phyloP scores from a whole-genome alignment of 331 rosid genomes.

The Acacia pycnantha region DNA sequence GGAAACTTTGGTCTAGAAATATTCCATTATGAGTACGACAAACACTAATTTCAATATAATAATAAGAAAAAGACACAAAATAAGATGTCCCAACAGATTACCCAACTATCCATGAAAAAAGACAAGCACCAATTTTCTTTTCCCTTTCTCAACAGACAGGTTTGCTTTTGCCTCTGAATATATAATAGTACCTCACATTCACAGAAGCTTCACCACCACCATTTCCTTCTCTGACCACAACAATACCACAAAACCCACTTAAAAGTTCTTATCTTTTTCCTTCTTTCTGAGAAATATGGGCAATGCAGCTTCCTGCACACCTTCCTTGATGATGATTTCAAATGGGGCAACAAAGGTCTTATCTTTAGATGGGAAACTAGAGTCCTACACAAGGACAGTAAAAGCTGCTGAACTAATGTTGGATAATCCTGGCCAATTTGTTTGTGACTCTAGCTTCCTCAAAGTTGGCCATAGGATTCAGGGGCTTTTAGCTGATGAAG shows the following conservation, averaged over 20 bases:
- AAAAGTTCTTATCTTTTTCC: neutral
- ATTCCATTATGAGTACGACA: conserved; percentile 28
- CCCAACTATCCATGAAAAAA: conserved; percentile 37
- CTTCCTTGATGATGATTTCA: conserved; percentile 38
- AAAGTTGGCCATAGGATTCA: conserved; percentile 72
- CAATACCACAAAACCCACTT: neutral
- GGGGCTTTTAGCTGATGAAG: conserved; percentile 68
- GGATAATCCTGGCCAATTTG: conserved; percentile 62
- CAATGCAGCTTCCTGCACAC: conserved; percentile 69
- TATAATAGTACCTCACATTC: conserved; percentile 34
- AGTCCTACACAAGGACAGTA: conserved; percentile 47
- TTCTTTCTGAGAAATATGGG: conserved; percentile 53
- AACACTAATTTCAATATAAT: conserved; percentile 5
- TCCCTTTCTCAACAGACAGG: conserved; percentile 25
- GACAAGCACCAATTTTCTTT: conserved; percentile 30
- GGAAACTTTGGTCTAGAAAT: conserved; percentile 25
- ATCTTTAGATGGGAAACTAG: conserved; percentile 58
- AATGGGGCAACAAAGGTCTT: conserved; percentile 52
- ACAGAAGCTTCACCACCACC: conserved; percentile 18
- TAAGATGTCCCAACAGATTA: conserved; percentile 40
- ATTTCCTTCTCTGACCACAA: neutral
- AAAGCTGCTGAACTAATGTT: conserved; percentile 76
- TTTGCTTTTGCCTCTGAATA: conserved; percentile 27
- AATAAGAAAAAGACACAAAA: neutral
- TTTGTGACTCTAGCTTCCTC: conserved; percentile 70